A percentile compares a stretch with the other conserved stretches of the same genome.
Evolutionary conservation across 2,329 filamentous ascomycete genomes (phyloP).

Genomic region (Calonectria crousiana): DNA sequence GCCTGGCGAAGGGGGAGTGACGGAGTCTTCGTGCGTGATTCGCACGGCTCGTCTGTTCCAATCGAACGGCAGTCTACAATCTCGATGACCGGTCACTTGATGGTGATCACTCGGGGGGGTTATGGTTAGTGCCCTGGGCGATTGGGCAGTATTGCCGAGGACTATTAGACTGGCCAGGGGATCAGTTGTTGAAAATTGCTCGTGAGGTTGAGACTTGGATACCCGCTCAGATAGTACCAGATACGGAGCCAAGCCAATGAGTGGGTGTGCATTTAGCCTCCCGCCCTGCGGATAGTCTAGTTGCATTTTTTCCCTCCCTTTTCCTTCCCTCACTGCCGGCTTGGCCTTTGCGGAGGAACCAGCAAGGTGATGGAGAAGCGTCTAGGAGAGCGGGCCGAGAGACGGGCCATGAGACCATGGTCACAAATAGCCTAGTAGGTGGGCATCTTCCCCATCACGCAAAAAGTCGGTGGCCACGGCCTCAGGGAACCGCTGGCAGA

Average conservation of each 20-base stretch:
- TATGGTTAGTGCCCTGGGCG: neutral
- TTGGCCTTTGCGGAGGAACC: neutral
- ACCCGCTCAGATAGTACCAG: neutral
- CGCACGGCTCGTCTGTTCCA: slow-evolving; percentile 1
- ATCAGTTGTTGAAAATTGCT: neutral
- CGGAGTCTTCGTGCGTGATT: neutral
- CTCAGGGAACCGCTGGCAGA: neutral
- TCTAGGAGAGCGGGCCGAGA: neutral
- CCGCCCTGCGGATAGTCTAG: neutral
- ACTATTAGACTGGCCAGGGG: neutral
- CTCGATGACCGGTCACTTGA: slow-evolving; percentile 15
- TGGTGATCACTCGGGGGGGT: neutral
- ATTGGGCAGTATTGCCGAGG: slow-evolving; percentile 16
- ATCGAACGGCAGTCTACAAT: neutral
- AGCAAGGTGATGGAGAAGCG: neutral
- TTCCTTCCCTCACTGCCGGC: neutral
- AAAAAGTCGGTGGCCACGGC: slow-evolving; percentile 15
- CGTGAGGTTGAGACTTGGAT: neutral
- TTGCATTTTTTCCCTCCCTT: neutral
- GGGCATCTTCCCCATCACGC: neutral
- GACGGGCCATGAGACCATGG: slow-evolving; percentile 1
- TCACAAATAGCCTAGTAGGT: slow-evolving; percentile 12
- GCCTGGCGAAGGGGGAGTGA: neutral
- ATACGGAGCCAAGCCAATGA: neutral
- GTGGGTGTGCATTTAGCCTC: neutral